A percentile compares a stretch with the other conserved stretches of the same genome.
phyloP scores from a whole-genome alignment of 768 basidiomycete genomes.

The Auriscalpium microsporum region DNA sequence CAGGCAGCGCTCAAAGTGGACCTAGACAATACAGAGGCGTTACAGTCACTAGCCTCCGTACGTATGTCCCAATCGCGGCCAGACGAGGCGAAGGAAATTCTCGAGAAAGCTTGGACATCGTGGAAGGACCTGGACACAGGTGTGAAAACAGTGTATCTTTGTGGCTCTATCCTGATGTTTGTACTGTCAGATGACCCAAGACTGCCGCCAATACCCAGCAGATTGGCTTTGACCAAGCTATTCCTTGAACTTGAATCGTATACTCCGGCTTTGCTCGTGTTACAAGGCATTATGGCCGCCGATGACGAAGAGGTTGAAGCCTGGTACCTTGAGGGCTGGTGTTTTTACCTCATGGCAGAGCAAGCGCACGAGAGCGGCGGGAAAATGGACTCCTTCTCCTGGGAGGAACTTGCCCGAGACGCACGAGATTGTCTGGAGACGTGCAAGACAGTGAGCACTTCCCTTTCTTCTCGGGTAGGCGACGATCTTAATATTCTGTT shows the following conservation, averaged over 20 bases:
- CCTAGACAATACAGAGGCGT: slow-evolving; percentile 68
- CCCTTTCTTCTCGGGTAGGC: neutral
- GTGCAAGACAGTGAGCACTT: slow-evolving; percentile 56
- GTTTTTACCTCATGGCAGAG: slow-evolving; percentile 78
- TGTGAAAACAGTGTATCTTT: slow-evolving; percentile 13
- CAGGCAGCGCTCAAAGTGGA: slow-evolving; percentile 64
- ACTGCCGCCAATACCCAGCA: slow-evolving; percentile 63
- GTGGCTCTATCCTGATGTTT: slow-evolving; percentile 6
- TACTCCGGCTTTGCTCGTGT: slow-evolving; percentile 62
- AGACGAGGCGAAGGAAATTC: slow-evolving; percentile 68
- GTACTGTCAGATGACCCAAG: slow-evolving; percentile 47
- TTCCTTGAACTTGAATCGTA: slow-evolving; percentile 72
- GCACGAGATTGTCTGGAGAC: slow-evolving; percentile 76
- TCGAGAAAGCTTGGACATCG: slow-evolving; percentile 57
- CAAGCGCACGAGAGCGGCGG: slow-evolving; percentile 51
- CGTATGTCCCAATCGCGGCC: slow-evolving; percentile 80
- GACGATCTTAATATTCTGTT: neutral
- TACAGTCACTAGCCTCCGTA: slow-evolving; percentile 76
- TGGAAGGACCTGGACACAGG: slow-evolving; percentile 65
- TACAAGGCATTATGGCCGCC: slow-evolving; percentile 69
- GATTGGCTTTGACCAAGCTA: slow-evolving; percentile 68
- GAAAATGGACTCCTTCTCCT: slow-evolving; percentile 41
- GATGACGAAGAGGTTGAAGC: slow-evolving; percentile 87
- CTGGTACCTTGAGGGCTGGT: slow-evolving; percentile 95
- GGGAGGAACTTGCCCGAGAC: slow-evolving; percentile 75